These are phyloP conservation scores for Clarireedia monteithiana DNA, from an alignment of 2,329 filamentous ascomycete genomes.

Conservation along the genomic window DNA sequence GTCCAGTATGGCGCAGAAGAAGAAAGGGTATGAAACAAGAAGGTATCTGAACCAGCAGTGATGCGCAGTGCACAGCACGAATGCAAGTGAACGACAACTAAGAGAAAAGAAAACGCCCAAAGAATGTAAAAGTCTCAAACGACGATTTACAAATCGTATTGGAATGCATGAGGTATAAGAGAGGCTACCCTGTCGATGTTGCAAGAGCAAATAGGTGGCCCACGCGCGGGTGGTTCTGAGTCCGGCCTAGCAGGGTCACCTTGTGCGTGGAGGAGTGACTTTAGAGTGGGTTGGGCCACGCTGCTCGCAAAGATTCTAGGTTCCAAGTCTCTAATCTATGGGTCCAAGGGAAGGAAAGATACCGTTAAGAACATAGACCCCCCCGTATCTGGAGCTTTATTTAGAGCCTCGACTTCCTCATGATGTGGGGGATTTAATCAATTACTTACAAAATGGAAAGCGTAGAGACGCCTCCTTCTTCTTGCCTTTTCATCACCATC, in stretches of 20 bases:
- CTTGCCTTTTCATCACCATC: background rate
- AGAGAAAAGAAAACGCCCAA: constrained; percentile 14
- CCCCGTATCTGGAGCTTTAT: background rate
- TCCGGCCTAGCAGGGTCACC: constrained; percentile 15
- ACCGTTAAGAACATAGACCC: background rate
- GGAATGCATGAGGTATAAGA: constrained; percentile 30
- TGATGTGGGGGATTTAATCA: background rate
- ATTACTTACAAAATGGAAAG: background rate
- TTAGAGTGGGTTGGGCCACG: constrained; percentile 10
- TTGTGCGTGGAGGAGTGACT: constrained; percentile 4
- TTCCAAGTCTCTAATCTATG: constrained; percentile 15
- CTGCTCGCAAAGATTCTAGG: constrained; percentile 11
- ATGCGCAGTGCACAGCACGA: constrained; percentile 20
- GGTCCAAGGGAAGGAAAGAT: constrained; percentile 1
- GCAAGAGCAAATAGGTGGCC: constrained; percentile 13
- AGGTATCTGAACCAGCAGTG: constrained; percentile 29
- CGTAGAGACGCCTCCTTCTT: background rate
- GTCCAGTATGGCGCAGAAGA: constrained; percentile 23
- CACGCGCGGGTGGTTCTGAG: constrained; percentile 20
- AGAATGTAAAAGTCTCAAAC: constrained; percentile 4
- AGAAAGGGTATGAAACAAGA: constrained; percentile 18
- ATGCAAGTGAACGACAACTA: constrained; percentile 21
- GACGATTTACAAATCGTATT: constrained; percentile 17
- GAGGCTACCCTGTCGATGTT: constrained; percentile 16
- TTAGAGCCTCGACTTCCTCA: background rate